phyloP scores from a whole-genome alignment of 306 rosid species.

The Abrus pulchellus region DNA sequence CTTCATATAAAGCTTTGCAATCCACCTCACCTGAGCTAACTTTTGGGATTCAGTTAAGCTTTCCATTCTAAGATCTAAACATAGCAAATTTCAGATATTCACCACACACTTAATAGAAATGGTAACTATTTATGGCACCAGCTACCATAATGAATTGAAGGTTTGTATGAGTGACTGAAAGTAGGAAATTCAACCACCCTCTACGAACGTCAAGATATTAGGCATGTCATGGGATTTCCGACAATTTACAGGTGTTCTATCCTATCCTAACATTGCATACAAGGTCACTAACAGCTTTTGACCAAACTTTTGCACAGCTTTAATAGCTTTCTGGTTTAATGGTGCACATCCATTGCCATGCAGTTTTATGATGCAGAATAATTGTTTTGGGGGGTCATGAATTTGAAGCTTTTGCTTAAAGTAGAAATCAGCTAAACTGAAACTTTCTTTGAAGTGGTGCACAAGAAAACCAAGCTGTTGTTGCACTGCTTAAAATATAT shows the following conservation, averaged over 20 bases:
- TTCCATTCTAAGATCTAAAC: background rate
- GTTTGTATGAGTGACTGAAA: background rate
- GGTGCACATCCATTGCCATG: background rate
- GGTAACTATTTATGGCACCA: background rate
- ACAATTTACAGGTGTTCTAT: background rate
- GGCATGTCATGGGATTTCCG: slow-evolving; percentile 12
- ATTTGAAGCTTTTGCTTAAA: background rate
- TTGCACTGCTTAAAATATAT: too few relatives aligned
- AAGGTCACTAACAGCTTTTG: background rate
- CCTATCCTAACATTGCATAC: background rate
- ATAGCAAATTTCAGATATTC: slow-evolving; percentile 8
- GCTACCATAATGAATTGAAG: background rate
- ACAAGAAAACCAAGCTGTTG: background rate
- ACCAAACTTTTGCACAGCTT: slow-evolving; percentile 26
- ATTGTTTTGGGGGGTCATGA: background rate
- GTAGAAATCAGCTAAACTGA: background rate
- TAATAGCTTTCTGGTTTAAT: slow-evolving; percentile 18
- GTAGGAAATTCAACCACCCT: slow-evolving; percentile 2
- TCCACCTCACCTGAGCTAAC: background rate
- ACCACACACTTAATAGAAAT: background rate
- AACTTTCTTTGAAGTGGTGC: background rate
- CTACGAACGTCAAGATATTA: too few relatives aligned
- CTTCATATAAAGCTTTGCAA: background rate
- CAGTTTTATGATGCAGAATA: background rate
- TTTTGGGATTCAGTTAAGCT: background rate